These are phyloP conservation scores for Penicillium simplicissimum DNA, from an alignment of 495 filamentous ascomycete species.

Conservation along the genomic window DNA sequence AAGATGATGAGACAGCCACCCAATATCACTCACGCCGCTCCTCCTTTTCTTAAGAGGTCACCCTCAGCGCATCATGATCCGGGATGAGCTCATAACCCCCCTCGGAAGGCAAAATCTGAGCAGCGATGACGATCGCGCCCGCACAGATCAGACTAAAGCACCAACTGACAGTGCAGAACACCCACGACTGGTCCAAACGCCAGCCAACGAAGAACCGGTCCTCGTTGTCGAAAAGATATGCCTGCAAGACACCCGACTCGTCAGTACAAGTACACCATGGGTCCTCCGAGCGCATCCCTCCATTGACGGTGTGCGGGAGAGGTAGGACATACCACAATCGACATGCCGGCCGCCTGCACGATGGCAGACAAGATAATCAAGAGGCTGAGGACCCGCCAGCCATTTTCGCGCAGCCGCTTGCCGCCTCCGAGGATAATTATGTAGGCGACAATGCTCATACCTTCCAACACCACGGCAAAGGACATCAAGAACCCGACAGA, in stretches of 20 bases:
- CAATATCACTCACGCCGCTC: background rate
- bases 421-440: conserved; percentile 74
- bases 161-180: conserved; percentile 75
- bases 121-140: conserved; percentile 61
- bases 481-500: conserved; percentile 84
- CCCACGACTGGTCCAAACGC: conserved; percentile 75
- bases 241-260: conserved; percentile 45
- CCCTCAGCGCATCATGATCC: conserved; percentile 31
- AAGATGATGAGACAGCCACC: conserved; percentile 11
- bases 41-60: conserved; percentile 8
- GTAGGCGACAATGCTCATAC: conserved; percentile 70
- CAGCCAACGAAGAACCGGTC: conserved; percentile 85
- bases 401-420: conserved; percentile 68
- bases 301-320: background rate
- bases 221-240: conserved; percentile 82
- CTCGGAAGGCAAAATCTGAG: conserved; percentile 70
- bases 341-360: conserved; percentile 69
- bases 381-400: conserved; percentile 72
- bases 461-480: conserved; percentile 73
- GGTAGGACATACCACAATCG: conserved; percentile 70
- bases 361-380: conserved; percentile 61
- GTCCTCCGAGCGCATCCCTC: background rate
- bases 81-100: conserved; percentile 83
- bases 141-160: conserved; percentile 62
- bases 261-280: background rate